Evolutionary conservation across 2,329 filamentous ascomycete species (phyloP).

Genomic region (Tolypocladium inflatum): DNA sequence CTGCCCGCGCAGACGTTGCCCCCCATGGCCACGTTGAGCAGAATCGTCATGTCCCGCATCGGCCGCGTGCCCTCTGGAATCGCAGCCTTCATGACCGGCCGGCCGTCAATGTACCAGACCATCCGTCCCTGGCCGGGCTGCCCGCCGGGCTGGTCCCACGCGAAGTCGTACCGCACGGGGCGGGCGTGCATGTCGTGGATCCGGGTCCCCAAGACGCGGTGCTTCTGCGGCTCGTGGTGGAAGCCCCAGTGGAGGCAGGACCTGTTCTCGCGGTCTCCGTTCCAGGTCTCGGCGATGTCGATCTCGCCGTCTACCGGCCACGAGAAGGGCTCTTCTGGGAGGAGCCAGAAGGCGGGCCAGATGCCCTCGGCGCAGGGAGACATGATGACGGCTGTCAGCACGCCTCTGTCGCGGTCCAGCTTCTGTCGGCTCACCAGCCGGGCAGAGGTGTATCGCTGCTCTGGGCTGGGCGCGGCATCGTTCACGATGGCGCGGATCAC

Average conservation of each 20-base stretch:
- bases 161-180: constrained; percentile 44
- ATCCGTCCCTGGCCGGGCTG: constrained; percentile 33
- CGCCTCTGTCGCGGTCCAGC: constrained; percentile 39
- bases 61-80: constrained; percentile 43
- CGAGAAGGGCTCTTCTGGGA: constrained; percentile 45
- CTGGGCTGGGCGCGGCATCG: constrained; percentile 18
- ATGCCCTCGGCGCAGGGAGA: constrained; percentile 46
- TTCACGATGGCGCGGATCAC: constrained; percentile 41
- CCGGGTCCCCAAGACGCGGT: constrained; percentile 42
- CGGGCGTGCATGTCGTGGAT: constrained; percentile 37
- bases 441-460: constrained; percentile 42
- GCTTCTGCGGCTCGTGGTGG: constrained; percentile 45
- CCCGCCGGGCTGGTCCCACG: constrained; percentile 40
- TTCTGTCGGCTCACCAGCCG: constrained; percentile 44
- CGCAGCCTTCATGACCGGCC: constrained; percentile 44
- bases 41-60: constrained; percentile 44
- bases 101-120: constrained; percentile 51
- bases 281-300: constrained; percentile 54
- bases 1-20: constrained; percentile 47
- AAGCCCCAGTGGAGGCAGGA: constrained; percentile 51
- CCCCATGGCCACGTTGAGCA: constrained; percentile 54
- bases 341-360: constrained; percentile 54
- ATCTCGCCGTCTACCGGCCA: constrained; percentile 53
- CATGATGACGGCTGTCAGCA: constrained; percentile 38
- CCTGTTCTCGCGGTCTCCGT: constrained; percentile 44